Evolutionary conservation across 306 rosid species (phyloP).

Genomic region (Mimosa pudica): DNA sequence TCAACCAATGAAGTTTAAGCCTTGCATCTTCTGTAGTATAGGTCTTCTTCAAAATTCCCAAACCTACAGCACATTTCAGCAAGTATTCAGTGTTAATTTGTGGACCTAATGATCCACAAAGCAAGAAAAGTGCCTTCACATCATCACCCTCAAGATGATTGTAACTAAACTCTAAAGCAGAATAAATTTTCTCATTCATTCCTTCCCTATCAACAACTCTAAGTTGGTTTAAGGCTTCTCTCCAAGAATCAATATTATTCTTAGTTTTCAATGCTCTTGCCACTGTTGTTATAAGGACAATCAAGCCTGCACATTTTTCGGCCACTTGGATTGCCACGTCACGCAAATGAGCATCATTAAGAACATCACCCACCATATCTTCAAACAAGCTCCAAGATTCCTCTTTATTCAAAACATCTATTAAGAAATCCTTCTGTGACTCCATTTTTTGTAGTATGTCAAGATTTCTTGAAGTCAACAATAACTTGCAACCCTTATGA

Average conservation of each 20-base stretch:
- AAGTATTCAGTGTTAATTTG: neutral
- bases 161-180: neutral
- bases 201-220: neutral
- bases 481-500: slow-evolving; percentile 15
- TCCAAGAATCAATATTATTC: neutral
- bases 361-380: neutral
- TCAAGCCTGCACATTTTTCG: slow-evolving; percentile 10
- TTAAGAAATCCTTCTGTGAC: neutral
- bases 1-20: neutral
- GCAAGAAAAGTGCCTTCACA: neutral
- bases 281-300: neutral
- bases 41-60: neutral
- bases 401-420: neutral
- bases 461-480: neutral
- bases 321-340: neutral
- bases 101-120: neutral
- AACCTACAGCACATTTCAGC: neutral
- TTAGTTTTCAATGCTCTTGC: slow-evolving; percentile 15
- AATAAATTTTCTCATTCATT: neutral
- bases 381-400: slow-evolving; percentile 18
- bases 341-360: neutral
- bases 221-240: neutral
- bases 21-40: neutral
- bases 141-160: neutral
- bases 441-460: neutral